These are phyloP conservation scores for Erysimum cheiri DNA, from an alignment of 441 rosid genomes.

Conservation along the genomic window DNA sequence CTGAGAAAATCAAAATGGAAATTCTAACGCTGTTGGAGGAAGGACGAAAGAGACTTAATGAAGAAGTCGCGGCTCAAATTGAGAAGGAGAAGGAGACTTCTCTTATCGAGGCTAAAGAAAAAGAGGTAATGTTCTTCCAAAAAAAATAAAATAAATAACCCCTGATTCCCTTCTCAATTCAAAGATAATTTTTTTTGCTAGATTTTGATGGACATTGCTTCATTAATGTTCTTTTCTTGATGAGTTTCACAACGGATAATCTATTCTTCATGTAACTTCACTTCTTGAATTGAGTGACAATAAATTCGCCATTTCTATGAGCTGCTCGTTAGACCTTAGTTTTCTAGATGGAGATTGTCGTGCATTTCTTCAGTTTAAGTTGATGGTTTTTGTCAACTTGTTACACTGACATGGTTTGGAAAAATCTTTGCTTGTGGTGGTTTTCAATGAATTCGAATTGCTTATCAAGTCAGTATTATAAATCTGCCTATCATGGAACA, in stretches of 20 bases:
- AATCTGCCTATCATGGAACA: conserved; percentile 24
- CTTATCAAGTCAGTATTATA: background rate
- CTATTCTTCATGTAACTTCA: background rate
- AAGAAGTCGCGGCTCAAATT: conserved; percentile 85
- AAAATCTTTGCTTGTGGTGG: background rate
- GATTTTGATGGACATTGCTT: conserved; percentile 4
- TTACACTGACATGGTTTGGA: conserved; percentile 2
- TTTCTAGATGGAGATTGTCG: conserved; percentile 18
- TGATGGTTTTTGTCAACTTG: conserved; percentile 12
- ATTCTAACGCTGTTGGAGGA: conserved; percentile 71
- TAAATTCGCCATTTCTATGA: background rate
- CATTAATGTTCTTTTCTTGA: background rate
- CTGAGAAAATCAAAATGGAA: conserved; percentile 75
- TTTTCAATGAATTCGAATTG: conserved; percentile 5
- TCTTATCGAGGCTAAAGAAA: conserved; percentile 67
- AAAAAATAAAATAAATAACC: background rate
- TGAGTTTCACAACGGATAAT: background rate
- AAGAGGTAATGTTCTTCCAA: conserved; percentile 62
- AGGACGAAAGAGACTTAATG: conserved; percentile 68
- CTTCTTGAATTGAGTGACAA: background rate
- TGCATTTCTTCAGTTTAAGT: background rate
- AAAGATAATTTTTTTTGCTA: background rate
- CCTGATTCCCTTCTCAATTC: background rate
- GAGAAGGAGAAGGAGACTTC: conserved; percentile 83
- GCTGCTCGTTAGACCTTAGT: background rate